Percentiles rank a stretch among this genome's conserved stretches.
Conservation (phyloP, 208 protist genomes). For the Crithidia brevicula region DNA sequence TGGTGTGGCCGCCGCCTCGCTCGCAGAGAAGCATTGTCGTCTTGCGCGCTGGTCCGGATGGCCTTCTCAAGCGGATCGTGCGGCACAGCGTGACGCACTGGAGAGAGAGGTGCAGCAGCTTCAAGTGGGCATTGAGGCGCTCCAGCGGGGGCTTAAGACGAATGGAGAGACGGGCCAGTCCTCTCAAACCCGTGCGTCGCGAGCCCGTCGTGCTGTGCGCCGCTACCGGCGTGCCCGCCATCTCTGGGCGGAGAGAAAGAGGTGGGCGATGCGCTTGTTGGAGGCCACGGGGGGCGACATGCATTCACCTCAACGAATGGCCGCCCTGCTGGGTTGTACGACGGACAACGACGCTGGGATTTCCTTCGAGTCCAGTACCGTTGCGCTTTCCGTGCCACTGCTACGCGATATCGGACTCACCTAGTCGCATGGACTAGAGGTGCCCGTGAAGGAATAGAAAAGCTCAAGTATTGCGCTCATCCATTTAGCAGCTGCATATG, state of each 20-base stretch:
- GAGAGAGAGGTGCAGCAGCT: conserved; percentile 13
- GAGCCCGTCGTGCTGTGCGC: conserved; percentile 22
- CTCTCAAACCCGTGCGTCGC: neutral
- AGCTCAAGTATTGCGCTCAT: too few relatives aligned
- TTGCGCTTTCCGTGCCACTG: conserved; percentile 47
- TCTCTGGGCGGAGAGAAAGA: conserved; percentile 75
- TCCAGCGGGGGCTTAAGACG: neutral
- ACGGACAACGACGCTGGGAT: conserved; percentile 66
- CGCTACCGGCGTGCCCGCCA: conserved; percentile 59
- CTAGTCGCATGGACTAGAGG: too few relatives aligned
- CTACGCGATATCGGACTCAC: conserved; percentile 4
- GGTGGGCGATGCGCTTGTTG: conserved; percentile 64
- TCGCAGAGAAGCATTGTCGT: conserved; percentile 13
- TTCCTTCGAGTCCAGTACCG: conserved; percentile 50
- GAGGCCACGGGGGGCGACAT: conserved; percentile 65
- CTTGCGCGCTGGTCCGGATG: conserved; percentile 23
- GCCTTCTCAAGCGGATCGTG: conserved; percentile 25
- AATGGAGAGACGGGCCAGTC: neutral
- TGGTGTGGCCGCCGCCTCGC: neutral
- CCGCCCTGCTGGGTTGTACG: conserved; percentile 60
- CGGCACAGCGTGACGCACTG: conserved; percentile 7
- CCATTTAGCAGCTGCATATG: neutral
- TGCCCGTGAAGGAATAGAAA: too few relatives aligned
- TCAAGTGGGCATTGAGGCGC: neutral
- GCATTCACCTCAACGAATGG: conserved; percentile 44